Percentiles rank a stretch among this genome's conserved stretches.
phyloP scores from a whole-genome alignment of 2,329 filamentous ascomycete species.

The Mariannaea elegans region DNA sequence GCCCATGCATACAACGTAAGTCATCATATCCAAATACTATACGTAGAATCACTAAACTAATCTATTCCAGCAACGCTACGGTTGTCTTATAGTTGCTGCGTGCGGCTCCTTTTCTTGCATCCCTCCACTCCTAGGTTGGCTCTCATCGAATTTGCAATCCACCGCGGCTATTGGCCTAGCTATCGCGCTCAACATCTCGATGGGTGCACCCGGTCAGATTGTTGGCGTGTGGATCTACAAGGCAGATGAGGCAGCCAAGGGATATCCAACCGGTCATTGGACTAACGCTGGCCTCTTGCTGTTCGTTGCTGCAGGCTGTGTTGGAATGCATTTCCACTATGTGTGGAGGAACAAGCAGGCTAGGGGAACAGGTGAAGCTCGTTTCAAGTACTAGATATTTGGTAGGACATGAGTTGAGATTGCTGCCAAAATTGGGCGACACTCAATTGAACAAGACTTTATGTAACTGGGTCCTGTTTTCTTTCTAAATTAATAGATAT shows the following conservation, averaged over 20 bases:
- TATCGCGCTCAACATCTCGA: constrained; percentile 72
- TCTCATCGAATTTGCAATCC: constrained; percentile 70
- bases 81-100: constrained; percentile 71
- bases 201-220: constrained; percentile 73
- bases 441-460: background rate
- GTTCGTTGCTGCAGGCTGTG: constrained; percentile 63
- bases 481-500: too few species aligned
- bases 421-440: too few species aligned
- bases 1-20: constrained; percentile 57
- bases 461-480: too few species aligned
- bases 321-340: constrained; percentile 64
- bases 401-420: too few species aligned
- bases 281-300: constrained; percentile 67
- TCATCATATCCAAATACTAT: constrained; percentile 9
- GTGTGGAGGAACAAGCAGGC: constrained; percentile 50
- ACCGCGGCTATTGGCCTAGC: constrained; percentile 71
- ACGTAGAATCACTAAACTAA: background rate
- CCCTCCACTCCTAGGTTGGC: constrained; percentile 71
- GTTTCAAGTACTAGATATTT: constrained; percentile 32
- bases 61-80: constrained; percentile 58
- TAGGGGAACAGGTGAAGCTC: constrained; percentile 19
- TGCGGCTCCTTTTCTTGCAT: constrained; percentile 72
- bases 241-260: constrained; percentile 62
- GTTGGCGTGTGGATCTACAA: constrained; percentile 78
- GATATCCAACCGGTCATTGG: constrained; percentile 76